Evolutionary conservation across 768 basidiomycete species (phyloP).

Genomic region (Russula dissimulans): DNA sequence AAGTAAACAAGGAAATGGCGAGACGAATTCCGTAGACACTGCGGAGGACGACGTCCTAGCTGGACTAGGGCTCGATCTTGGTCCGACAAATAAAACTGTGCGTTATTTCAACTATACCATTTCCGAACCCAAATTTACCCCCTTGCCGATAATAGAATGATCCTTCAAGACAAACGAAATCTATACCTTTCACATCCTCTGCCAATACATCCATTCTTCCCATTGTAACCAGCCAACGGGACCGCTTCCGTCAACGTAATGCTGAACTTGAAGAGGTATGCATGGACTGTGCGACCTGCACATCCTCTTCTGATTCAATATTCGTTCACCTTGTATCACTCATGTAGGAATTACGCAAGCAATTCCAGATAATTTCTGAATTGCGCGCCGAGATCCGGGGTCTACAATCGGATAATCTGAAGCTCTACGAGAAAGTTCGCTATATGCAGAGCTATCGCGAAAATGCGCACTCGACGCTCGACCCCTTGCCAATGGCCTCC

Average conservation of each 20-base stretch:
- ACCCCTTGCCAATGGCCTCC: slow-evolving; percentile 43
- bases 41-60: slow-evolving; percentile 51
- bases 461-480: slow-evolving; percentile 56
- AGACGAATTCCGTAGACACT: slow-evolving; percentile 25
- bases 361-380: slow-evolving; percentile 90
- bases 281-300: not conserved
- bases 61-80: slow-evolving; percentile 52
- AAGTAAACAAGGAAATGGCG: slow-evolving; percentile 23
- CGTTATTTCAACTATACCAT: not conserved
- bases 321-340: not conserved
- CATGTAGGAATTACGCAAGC: slow-evolving; percentile 80
- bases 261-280: slow-evolving; percentile 90
- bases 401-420: slow-evolving; percentile 91
- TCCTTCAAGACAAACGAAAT: slow-evolving; percentile 39
- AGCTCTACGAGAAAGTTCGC: slow-evolving; percentile 96
- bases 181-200: slow-evolving; percentile 61
- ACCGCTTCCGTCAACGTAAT: slow-evolving; percentile 95
- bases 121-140: not conserved
- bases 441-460: slow-evolving; percentile 97
- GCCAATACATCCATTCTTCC: slow-evolving; percentile 95
- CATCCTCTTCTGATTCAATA: not conserved
- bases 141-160: slow-evolving; percentile 15
- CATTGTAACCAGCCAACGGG: slow-evolving; percentile 94
- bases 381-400: slow-evolving; percentile 87
- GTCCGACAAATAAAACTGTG: slow-evolving; percentile 35